Evolutionary conservation across 1,284 basidiomycete genomes (phyloP), one percentile per base, ranked within the genome.

Genomic region (Apiotrichum porosum): DNA sequence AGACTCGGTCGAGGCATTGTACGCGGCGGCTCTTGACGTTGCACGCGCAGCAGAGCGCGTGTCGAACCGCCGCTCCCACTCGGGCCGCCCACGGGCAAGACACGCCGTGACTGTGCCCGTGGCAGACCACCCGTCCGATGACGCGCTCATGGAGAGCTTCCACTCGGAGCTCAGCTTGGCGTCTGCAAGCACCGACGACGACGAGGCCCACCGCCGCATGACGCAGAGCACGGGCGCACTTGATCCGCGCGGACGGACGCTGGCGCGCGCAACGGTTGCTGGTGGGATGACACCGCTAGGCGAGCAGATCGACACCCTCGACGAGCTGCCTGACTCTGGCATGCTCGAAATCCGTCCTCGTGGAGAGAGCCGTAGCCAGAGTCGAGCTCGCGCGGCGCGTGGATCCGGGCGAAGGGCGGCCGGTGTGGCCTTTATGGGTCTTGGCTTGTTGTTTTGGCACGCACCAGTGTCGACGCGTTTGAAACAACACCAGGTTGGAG

Each of bases 401-500:
- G 52, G 51, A 5, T 36, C 48, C 3, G 49, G 51, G 3, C 61
- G 66, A 24, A 54, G 66, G 39, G 65, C 65, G 1, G 69, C 64
- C 0, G 72, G 70, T 4, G 70, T 75, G 13, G 71, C 73, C 5
- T 70, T 74, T 48, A 70, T 73, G 69, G 65, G 68, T 57, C 21
- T 73, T 33, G 61, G 65, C 12, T 17, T 69, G 42, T 44, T 65
- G 30, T 51, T 57, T 40, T 61, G 47, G 18, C 62, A 42, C 39
- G 59, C 44, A 28, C 44, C 51, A 26, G 47, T 43, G 17, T n/a
- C n/a, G n/a, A n/a, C n/a, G n/a, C n/a, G n/a, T n/a, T n/a, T n/a
- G n/a, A n/a, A n/a, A n/a, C n/a, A n/a, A n/a, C n/a, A n/a, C n/a
- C 24, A 35, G 13, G 28, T 6, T 18, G 24, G 23, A 3, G 6